These are phyloP conservation scores for Teunomyces lycoperdinae DNA, from an alignment of 805 yeast species.

Conservation along the genomic window DNA sequence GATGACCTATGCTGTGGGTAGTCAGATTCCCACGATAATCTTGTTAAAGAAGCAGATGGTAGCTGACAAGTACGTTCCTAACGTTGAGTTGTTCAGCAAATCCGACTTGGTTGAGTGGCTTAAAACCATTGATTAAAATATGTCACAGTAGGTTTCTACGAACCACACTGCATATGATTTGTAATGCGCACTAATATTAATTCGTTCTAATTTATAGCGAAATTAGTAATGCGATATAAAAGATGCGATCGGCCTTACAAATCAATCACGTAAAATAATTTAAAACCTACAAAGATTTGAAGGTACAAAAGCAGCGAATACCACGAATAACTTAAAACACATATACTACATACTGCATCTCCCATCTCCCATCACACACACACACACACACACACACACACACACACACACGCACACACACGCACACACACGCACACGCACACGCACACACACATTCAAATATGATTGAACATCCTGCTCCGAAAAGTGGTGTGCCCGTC, in stretches of 20 bases:
- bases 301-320: too few relatives aligned
- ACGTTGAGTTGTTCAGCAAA: conserved; percentile 21
- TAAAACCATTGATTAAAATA: conserved; percentile 15
- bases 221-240: background rate
- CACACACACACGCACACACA: background rate
- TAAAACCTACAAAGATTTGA: too few relatives aligned
- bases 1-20: conserved; percentile 50
- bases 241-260: background rate
- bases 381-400: background rate
- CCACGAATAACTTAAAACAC: too few relatives aligned
- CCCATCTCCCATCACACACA: background rate
- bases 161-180: background rate
- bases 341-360: too few relatives aligned
- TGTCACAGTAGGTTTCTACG: background rate
- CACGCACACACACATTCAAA: background rate
- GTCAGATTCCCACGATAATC: conserved; percentile 61
- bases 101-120: conserved; percentile 31
- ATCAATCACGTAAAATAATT: background rate
- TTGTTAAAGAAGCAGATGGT: conserved; percentile 66
- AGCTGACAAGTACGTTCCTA: conserved; percentile 26
- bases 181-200: conserved; percentile 1
- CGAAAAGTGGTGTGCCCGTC: background rate
- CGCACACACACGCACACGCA: background rate
- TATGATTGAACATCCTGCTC: background rate
- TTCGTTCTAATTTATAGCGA: background rate